Base-by-base conservation (phyloP, 139 green algal genomes). In the Tetradesmus lagerheimii region DNA sequence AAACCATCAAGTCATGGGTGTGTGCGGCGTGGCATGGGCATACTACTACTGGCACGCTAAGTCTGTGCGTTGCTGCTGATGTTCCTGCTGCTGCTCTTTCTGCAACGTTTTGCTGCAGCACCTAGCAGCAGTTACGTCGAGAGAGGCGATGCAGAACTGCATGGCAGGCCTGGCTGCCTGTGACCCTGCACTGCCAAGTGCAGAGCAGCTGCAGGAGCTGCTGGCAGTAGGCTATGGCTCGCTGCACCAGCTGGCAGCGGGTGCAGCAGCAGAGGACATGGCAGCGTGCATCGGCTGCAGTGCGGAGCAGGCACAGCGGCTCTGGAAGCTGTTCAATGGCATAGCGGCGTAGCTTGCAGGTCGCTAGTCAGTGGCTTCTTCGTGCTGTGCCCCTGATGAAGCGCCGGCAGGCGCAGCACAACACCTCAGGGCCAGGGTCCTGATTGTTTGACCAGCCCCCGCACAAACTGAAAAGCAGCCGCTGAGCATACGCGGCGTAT, bases 161-260 rank as follows among this genome's bases (percentile, higher is more conserved):
- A n/a, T 86, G 80, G 38, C 27, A 35, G 80, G 45, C 45, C 14
- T 86, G 43, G 34, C 43, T 2, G 16, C 57, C 23, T 71, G 57
- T 23, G 57, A n/a, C 23, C 57, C 57, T 71, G 57, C 57, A 71
- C 82, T 87, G 35, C 57, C 82, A 27, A n/a, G 14, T 11, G 27
- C 29, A 41, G 45, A 39, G 12, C 38, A 43, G 6, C 34, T 87
- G 82, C 20, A 14, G 20, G 82, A 31, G 25, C 57, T 87, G 23
- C 6, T 87, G 38, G 53, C 38, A 23, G 57, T 87, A 34, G 57
- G 57, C 4, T 87, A 71, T 62, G 82, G 82, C 35, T 87, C 82
- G 9, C 53, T 87, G 53, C 82, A 87, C 11, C 53, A 87, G 57
- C 57, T 87, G 35, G 34, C 57, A 57, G 47, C 25, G 23, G 57